Evolutionary conservation across 2,329 filamentous ascomycete genomes (phyloP).

Genomic region (Fusarium veterinarium): DNA sequence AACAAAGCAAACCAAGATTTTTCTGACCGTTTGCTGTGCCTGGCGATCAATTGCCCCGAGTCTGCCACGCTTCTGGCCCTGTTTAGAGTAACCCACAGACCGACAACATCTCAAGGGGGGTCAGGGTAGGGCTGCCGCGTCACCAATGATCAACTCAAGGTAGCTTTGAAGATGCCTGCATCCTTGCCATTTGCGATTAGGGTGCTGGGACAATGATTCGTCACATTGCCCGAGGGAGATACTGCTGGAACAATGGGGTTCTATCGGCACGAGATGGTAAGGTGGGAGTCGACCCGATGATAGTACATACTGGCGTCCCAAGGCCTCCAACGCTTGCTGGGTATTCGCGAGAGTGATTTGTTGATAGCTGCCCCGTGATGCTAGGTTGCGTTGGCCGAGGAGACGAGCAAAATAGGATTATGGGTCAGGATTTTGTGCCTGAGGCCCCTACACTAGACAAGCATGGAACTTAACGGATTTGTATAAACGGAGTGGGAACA

Average conservation of each 20-base stretch:
- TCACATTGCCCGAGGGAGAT: constrained; percentile 4
- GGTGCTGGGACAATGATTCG: constrained; percentile 17
- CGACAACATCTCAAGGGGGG: constrained; percentile 28
- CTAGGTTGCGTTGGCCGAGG: constrained; percentile 16
- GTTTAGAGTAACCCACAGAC: neutral
- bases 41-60: constrained; percentile 33
- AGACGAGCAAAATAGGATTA: neutral
- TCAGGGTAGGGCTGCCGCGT: constrained; percentile 36
- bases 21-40: constrained; percentile 28
- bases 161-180: constrained; percentile 15
- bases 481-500: constrained; percentile 31
- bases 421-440: constrained; percentile 20
- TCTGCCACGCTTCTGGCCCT: constrained; percentile 12
- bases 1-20: constrained; percentile 31
- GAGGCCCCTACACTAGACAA: constrained; percentile 25
- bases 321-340: neutral
- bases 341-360: constrained; percentile 5
- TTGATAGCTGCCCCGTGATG: constrained; percentile 8
- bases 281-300: constrained; percentile 18
- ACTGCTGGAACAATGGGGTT: neutral
- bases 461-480: constrained; percentile 20
- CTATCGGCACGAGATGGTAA: neutral
- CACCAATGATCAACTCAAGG: constrained; percentile 35
- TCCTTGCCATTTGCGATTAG: constrained; percentile 24
- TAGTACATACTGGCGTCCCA: constrained; percentile 1